These are phyloP conservation scores for Glycine latifolia DNA, from an alignment of 306 rosid genomes.

Conservation along the genomic window DNA sequence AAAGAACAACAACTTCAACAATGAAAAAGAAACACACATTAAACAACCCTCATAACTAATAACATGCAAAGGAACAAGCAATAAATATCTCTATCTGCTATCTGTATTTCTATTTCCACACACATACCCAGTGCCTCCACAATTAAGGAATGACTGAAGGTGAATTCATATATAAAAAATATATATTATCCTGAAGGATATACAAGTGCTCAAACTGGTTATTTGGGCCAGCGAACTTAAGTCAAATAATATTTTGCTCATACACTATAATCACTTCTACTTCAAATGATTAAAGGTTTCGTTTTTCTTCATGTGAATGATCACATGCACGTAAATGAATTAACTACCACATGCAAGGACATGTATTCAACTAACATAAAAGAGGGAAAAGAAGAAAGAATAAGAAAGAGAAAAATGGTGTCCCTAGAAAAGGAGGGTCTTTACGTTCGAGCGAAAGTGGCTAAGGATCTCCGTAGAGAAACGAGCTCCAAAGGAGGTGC, in stretches of 20 bases:
- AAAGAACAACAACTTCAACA: conserved; percentile 8
- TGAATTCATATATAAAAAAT: background rate
- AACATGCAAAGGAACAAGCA: background rate
- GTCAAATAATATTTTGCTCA: background rate
- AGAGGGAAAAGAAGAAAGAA: too few species aligned
- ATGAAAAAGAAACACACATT: conserved; percentile 15
- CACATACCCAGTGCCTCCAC: background rate
- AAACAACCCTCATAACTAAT: background rate
- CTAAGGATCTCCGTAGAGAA: conserved; percentile 73
- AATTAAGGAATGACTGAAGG: background rate
- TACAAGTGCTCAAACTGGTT: background rate
- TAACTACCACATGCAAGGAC: background rate
- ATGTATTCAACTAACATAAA: too few species aligned
- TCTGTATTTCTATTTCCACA: background rate
- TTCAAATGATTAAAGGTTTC: conserved; percentile 17
- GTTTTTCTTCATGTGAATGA: background rate
- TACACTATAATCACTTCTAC: background rate
- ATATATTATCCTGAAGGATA: background rate
- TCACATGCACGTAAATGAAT: background rate
- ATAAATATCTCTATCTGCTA: background rate
- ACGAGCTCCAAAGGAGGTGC: background rate
- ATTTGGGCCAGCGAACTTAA: background rate
- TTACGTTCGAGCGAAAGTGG: conserved; percentile 89
- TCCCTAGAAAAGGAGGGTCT: conserved; percentile 36
- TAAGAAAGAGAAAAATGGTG: too few species aligned